Evolutionary conservation across 2,329 filamentous ascomycete species (phyloP).

Genomic region (Colletotrichum paranaense): DNA sequence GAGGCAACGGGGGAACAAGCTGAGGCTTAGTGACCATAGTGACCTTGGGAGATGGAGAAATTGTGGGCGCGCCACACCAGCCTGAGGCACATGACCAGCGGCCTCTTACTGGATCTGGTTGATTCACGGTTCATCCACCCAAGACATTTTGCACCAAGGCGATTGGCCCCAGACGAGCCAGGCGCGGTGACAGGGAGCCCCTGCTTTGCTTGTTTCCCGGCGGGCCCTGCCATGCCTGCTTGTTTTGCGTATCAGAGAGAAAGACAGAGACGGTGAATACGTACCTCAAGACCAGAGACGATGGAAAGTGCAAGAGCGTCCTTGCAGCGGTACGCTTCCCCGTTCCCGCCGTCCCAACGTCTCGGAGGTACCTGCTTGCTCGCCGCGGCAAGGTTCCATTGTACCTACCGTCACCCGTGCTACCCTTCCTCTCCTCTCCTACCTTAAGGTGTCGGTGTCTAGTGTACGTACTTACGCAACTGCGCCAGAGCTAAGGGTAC

Average conservation of each 20-base stretch:
- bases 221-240: neutral
- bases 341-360: slow-evolving; percentile 11
- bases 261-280: neutral
- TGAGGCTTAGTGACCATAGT: neutral
- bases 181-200: slow-evolving; percentile 16
- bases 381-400: neutral
- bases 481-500: neutral
- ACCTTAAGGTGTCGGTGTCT: too few species aligned
- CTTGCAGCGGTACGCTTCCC: slow-evolving; percentile 13
- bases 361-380: neutral
- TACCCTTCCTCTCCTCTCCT: too few species aligned
- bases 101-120: slow-evolving; percentile 16
- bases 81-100: slow-evolving; percentile 23
- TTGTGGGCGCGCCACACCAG: slow-evolving; percentile 1
- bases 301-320: neutral
- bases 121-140: slow-evolving; percentile 18
- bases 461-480: too few species aligned
- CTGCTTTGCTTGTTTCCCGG: slow-evolving; percentile 4
- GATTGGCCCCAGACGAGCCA: slow-evolving; percentile 27
- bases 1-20: neutral
- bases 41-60: neutral
- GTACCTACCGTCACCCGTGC: neutral
- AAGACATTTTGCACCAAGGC: slow-evolving; percentile 23
- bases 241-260: slow-evolving; percentile 8
- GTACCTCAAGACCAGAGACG: neutral